Base-by-base conservation (phyloP, 495 filamentous ascomycete genomes). In the Ascobolus immersus region DNA sequence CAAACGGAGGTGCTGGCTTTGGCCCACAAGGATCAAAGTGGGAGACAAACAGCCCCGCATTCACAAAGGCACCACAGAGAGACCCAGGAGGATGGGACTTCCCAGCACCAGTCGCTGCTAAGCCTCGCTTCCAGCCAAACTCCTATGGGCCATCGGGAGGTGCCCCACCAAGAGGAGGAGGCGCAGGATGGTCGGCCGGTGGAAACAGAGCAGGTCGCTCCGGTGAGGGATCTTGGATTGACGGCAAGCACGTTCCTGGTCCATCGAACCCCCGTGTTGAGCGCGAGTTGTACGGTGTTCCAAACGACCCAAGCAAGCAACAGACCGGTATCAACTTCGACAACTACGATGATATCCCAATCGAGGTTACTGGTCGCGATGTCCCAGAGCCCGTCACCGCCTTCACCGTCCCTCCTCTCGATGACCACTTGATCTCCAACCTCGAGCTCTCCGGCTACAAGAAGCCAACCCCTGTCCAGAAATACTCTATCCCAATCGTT, bases 321-420 rank as follows among this genome's bases (percentile, higher is more conserved):
- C 76, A 79, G 45, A 92, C 77, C 13, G 86, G 86, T 49, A 94
- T 96, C 71, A 96, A 96, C 63, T 96, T 96, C 50, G 70, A 91
- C 58, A 96, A 96, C 60, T 96, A 96, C 56, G 86, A 96, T 48
- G 86, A 96, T 50, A 96, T 96, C 45, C 86, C 86, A 21, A 89
- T 96, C 37, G 86, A 92, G 52, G 84, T 89, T 26, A 92, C 86
- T 38, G 86, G 86, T 28, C 74, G 79, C 28, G 71, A 89, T 51
- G 79, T 92, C 28, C 89, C 86, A 27, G 89, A 94, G 44, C 78
- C 89, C 25, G 74, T 89, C 38, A 70, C 70, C 43, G 60, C 64
- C 28, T 96, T 96, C 65, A 79, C 68, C 50, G 82, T 84, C 63
- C 86, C 86, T 32, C 86, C 86, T 39, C 60, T 96, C 33, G 86